phyloP scores from a whole-genome alignment of 495 filamentous ascomycete species.

The Bacidia gigantensis region DNA sequence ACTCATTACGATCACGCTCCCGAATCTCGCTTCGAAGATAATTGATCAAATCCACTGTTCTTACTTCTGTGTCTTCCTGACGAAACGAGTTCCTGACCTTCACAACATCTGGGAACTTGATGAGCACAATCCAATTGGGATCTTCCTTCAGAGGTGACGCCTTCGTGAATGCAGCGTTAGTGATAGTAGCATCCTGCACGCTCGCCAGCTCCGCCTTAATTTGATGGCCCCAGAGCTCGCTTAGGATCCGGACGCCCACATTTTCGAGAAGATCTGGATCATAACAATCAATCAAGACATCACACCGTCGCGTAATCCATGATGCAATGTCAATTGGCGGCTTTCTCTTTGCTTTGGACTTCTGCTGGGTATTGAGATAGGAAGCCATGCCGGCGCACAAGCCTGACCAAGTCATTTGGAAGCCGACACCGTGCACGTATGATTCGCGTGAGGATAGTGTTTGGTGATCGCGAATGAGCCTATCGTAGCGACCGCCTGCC shows the following conservation, averaged over 20 bases:
- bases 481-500: slow-evolving; percentile 86
- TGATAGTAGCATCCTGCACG: slow-evolving; percentile 16
- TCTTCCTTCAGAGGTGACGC: slow-evolving; percentile 57
- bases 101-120: slow-evolving; percentile 42
- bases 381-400: slow-evolving; percentile 52
- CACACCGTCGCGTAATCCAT: slow-evolving; percentile 38
- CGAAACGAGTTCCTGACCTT: slow-evolving; percentile 63
- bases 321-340: slow-evolving; percentile 25
- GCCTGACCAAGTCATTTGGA: slow-evolving; percentile 81
- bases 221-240: slow-evolving; percentile 66
- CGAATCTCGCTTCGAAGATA: slow-evolving; percentile 77
- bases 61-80: slow-evolving; percentile 74
- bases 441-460: slow-evolving; percentile 34
- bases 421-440: slow-evolving; percentile 66
- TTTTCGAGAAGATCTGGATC: slow-evolving; percentile 64
- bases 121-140: slow-evolving; percentile 69
- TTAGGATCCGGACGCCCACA: slow-evolving; percentile 57
- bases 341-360: slow-evolving; percentile 57
- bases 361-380: slow-evolving; percentile 45
- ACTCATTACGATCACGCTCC: slow-evolving; percentile 54
- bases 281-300: slow-evolving; percentile 80
- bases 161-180: slow-evolving; percentile 28
- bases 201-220: slow-evolving; percentile 89
- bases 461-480: slow-evolving; percentile 59
- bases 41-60: slow-evolving; percentile 55